phyloP scores from a whole-genome alignment of 768 basidiomycete species.

The Boletus tylopilopsis region DNA sequence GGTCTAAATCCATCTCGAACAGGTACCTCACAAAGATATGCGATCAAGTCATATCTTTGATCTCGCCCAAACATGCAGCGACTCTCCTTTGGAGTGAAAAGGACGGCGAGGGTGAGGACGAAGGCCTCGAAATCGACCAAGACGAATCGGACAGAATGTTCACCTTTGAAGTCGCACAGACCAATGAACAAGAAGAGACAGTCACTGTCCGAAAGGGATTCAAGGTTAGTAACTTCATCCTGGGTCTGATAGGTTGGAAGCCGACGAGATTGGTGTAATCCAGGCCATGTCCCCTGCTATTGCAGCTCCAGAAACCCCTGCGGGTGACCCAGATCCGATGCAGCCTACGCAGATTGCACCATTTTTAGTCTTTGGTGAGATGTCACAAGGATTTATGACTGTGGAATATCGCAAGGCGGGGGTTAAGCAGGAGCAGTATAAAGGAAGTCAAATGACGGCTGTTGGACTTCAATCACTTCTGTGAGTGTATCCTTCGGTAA shows the following conservation, averaged over 20 bases:
- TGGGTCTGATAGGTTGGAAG: background rate
- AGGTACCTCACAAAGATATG: slow-evolving; percentile 60
- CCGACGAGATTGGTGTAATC: background rate
- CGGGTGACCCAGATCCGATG: slow-evolving; percentile 1
- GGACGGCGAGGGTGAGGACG: slow-evolving; percentile 24
- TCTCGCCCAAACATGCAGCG: slow-evolving; percentile 45
- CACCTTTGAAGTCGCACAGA: slow-evolving; percentile 52
- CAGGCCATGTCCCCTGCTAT: slow-evolving; percentile 16
- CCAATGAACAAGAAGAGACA: slow-evolving; percentile 51
- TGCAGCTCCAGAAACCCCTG: slow-evolving; percentile 1
- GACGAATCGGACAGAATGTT: slow-evolving; percentile 47
- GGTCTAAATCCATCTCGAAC: background rate
- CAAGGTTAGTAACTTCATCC: slow-evolving; percentile 33
- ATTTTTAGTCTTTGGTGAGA: slow-evolving; percentile 38
- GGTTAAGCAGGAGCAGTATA: background rate
- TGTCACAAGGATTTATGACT: slow-evolving; percentile 38
- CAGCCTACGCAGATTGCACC: slow-evolving; percentile 18
- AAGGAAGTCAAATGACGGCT: background rate
- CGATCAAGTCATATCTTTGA: slow-evolving; percentile 50
- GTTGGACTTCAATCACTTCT: slow-evolving; percentile 17
- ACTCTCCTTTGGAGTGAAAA: slow-evolving; percentile 45
- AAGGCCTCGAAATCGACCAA: slow-evolving; percentile 23
- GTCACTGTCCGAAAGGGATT: slow-evolving; percentile 44
- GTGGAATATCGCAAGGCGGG: slow-evolving; percentile 20
- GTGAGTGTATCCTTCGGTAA: slow-evolving; percentile 9